A percentile compares a stretch with the other conserved stretches of the same genome.
phyloP scores from a whole-genome alignment of 345 rosid species.

The Erucastrum elatum region DNA sequence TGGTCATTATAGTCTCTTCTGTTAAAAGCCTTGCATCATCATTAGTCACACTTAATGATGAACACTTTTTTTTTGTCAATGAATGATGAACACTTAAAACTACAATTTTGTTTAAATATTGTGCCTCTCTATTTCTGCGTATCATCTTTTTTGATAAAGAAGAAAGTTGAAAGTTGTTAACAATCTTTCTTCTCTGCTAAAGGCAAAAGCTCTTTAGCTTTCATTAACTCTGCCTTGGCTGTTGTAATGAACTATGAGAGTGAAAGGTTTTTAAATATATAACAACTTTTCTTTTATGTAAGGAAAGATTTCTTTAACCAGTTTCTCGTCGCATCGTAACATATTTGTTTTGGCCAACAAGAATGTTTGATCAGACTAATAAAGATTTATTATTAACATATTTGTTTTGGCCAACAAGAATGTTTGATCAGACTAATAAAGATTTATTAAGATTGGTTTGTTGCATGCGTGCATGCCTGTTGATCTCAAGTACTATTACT shows the following conservation, averaged over 20 bases:
- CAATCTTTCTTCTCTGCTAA: conserved; percentile 25
- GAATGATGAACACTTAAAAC: too few relatives aligned
- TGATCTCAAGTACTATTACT: neutral
- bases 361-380: neutral
- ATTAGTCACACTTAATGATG: conserved; percentile 14
- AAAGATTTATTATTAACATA: neutral
- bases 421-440: neutral
- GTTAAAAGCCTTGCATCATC: conserved; percentile 20
- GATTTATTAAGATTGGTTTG: neutral
- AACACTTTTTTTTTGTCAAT: too few relatives aligned
- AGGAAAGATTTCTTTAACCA: neutral
- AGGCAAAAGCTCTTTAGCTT: conserved; percentile 36
- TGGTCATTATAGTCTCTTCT: neutral
- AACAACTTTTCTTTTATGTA: conserved; percentile 16
- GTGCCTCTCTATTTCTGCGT: conserved; percentile 8
- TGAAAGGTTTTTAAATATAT: conserved; percentile 18
- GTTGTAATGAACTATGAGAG: conserved; percentile 19
- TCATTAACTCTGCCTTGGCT: conserved; percentile 19
- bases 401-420: neutral
- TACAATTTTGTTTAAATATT: neutral
- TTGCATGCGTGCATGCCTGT: neutral
- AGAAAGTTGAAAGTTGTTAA: neutral
- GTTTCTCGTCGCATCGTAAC: neutral
- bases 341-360: neutral
- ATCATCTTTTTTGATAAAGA: conserved; percentile 23